Evolutionary conservation across 179 eudicot species (phyloP).

Genomic region (Silene coronaria): DNA sequence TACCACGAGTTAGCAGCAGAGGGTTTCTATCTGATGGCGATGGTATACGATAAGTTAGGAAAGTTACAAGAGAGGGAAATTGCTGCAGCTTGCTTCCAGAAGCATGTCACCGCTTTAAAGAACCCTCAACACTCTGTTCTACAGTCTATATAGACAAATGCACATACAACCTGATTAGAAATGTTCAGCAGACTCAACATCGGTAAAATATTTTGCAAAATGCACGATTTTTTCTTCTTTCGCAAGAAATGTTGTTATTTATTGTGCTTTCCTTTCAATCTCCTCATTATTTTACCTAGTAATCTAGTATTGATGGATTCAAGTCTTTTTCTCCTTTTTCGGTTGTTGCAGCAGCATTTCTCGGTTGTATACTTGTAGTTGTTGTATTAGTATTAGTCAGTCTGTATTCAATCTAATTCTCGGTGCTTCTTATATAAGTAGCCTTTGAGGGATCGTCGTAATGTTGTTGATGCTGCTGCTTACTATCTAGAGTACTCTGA

Average conservation of each 20-base stretch:
- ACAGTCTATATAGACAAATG: constrained; percentile 11
- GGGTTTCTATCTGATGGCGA: constrained; percentile 78
- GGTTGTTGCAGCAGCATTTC: background rate
- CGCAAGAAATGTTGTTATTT: background rate
- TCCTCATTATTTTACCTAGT: background rate
- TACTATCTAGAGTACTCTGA: too few relatives aligned
- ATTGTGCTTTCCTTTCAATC: background rate
- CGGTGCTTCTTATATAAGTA: too few relatives aligned
- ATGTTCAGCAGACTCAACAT: background rate
- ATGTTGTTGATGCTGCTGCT: too few relatives aligned
- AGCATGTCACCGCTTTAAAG: constrained; percentile 54
- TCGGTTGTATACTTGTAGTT: too few relatives aligned
- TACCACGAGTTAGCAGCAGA: constrained; percentile 86
- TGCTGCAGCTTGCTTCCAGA: constrained; percentile 69
- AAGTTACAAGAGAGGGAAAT: constrained; percentile 55
- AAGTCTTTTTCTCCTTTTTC: background rate
- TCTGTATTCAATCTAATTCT: too few relatives aligned
- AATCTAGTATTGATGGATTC: background rate
- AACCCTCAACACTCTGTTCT: constrained; percentile 30
- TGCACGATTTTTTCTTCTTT: background rate
- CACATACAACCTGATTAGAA: background rate
- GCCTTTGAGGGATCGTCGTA: too few relatives aligned
- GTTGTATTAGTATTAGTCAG: too few relatives aligned
- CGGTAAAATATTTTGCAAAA: background rate
- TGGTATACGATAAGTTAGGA: constrained; percentile 62